A percentile compares a stretch with the other conserved stretches of the same genome.
These are phyloP conservation scores for Neofusicoccum kwambonambiense DNA, from an alignment of 2,329 filamentous ascomycete genomes.

Conservation along the genomic window DNA sequence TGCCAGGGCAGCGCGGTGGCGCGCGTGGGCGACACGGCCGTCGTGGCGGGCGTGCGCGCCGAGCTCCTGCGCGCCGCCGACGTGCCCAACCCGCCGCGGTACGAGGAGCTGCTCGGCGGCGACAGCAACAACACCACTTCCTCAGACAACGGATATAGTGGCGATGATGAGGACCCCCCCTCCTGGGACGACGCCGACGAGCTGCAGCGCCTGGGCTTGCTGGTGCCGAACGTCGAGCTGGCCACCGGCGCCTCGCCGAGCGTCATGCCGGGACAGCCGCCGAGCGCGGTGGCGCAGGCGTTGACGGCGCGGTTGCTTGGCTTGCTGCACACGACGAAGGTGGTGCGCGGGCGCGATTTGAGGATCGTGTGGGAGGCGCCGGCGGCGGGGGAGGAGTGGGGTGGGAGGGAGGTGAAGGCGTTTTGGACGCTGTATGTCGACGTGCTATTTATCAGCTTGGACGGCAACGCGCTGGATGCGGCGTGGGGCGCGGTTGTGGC, in stretches of 20 bases:
- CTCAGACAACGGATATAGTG: not conserved
- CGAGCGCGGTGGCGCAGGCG: conserved; percentile 76
- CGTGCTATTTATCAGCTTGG: conserved; percentile 88
- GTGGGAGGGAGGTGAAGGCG: conserved; percentile 63
- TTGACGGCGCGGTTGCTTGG: conserved; percentile 77
- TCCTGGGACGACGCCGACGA: conserved; percentile 30
- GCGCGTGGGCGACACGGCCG: conserved; percentile 82
- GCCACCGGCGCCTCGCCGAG: conserved; percentile 85
- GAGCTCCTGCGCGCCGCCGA: conserved; percentile 77
- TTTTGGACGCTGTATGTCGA: conserved; percentile 97
- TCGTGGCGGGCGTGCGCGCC: conserved; percentile 88
- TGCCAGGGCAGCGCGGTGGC: conserved; percentile 88
- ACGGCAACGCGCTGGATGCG: conserved; percentile 88
- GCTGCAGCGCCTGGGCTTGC: conserved; percentile 59
- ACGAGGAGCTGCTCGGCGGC: not conserved
- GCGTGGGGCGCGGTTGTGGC: conserved; percentile 83
- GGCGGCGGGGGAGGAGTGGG: conserved; percentile 42
- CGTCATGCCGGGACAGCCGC: conserved; percentile 81
- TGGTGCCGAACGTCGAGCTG: conserved; percentile 92
- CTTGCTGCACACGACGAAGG: conserved; percentile 67
- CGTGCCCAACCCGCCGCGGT: conserved; percentile 61
- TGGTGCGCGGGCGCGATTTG: conserved; percentile 68
- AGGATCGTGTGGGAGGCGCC: conserved; percentile 65
- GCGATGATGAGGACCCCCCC: not conserved
- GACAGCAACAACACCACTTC: not conserved